Evolutionary conservation across 371 early-diverging fungal genomes (phyloP).

Genomic region (Mucor sp.): DNA sequence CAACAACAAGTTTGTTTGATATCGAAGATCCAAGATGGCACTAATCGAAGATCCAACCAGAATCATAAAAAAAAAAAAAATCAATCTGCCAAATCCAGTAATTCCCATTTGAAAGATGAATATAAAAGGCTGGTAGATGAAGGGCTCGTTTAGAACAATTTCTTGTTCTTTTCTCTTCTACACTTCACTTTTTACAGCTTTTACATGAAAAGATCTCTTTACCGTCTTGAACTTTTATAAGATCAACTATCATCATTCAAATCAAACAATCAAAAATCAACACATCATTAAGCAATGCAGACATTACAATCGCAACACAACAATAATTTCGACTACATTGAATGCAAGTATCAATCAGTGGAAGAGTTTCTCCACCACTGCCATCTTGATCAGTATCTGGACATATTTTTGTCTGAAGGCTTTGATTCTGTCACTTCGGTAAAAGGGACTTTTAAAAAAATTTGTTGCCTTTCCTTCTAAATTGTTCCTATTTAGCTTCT

Average conservation of each 20-base stretch:
- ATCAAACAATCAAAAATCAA: neutral
- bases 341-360: constrained; percentile 11
- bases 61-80: neutral
- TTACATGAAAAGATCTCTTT: neutral
- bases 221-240: neutral
- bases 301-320: neutral
- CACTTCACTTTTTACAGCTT: neutral
- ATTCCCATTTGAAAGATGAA: neutral
- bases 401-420: constrained; percentile 36
- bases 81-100: neutral
- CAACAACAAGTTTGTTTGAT: neutral
- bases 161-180: neutral
- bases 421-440: constrained; percentile 44
- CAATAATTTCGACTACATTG: neutral
- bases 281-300: neutral
- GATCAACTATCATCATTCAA: neutral
- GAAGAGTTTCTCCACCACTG: constrained; percentile 24
- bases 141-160: neutral
- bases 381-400: constrained; percentile 33
- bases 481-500: constrained; percentile 24
- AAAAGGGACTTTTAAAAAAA: constrained; percentile 6
- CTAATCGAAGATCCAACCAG: neutral
- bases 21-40: neutral
- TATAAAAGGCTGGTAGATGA: neutral
- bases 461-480: constrained; percentile 6